Percentiles rank a stretch among this genome's conserved stretches.
Evolutionary conservation across 2,329 filamentous ascomycete species (phyloP).

Genomic region (Akanthomyces lecanii): DNA sequence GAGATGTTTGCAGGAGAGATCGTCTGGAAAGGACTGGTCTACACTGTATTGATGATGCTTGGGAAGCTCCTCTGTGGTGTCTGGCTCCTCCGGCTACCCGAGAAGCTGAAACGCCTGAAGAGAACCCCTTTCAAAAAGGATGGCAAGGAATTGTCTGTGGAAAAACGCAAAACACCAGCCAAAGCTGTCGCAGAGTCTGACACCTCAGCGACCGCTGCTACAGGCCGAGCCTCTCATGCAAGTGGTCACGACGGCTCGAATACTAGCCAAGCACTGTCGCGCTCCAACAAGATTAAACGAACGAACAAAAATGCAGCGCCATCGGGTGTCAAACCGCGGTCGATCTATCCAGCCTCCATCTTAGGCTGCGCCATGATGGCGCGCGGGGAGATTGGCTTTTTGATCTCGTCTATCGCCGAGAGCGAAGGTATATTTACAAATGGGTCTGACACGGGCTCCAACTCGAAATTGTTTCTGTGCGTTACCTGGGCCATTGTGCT

Average conservation of each 20-base stretch:
- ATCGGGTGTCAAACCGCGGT: slow-evolving; percentile 46
- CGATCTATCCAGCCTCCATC: slow-evolving; percentile 63
- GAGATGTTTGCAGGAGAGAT: slow-evolving; percentile 60
- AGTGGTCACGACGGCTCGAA: neutral
- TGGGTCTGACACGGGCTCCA: slow-evolving; percentile 6
- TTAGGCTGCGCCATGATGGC: slow-evolving; percentile 67
- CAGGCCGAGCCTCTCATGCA: neutral
- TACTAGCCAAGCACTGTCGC: neutral
- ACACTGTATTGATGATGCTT: slow-evolving; percentile 65
- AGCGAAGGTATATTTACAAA: slow-evolving; percentile 40
- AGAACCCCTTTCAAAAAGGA: neutral
- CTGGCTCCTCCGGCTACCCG: slow-evolving; percentile 40
- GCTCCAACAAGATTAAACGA: neutral
- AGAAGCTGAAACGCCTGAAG: too few species aligned
- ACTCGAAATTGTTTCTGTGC: slow-evolving; percentile 46
- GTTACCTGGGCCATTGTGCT: slow-evolving; percentile 53
- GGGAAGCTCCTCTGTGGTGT: slow-evolving; percentile 57
- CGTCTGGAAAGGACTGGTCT: slow-evolving; percentile 70
- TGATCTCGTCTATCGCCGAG: slow-evolving; percentile 67
- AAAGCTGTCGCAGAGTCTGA: neutral
- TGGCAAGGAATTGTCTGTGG: neutral
- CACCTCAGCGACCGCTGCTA: too few species aligned
- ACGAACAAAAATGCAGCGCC: neutral
- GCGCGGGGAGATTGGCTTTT: slow-evolving; percentile 74
- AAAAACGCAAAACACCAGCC: neutral